Evolutionary conservation across 108 stramenopile genomes (phyloP).

Genomic region (Stephanodiscus triporus): DNA sequence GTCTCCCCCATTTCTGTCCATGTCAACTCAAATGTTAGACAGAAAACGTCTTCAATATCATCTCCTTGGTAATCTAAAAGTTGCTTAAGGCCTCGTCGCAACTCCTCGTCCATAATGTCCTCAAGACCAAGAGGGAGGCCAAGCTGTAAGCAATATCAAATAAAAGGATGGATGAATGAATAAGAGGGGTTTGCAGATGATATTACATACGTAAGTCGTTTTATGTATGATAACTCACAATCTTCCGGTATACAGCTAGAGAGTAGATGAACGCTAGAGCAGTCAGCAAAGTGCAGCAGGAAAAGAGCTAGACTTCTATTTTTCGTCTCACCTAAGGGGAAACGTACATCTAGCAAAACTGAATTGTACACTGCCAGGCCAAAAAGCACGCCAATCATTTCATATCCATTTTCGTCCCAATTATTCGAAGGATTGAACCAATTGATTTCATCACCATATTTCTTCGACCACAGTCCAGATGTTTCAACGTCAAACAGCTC

Average conservation of each 20-base stretch:
- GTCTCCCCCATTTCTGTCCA: conserved; percentile 76
- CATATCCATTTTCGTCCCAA: conserved; percentile 83
- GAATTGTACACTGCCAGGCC: conserved; percentile 92
- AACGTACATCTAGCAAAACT: conserved; percentile 87
- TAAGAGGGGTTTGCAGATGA: neutral
- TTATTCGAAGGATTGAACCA: conserved; percentile 91
- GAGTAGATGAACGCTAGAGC: neutral
- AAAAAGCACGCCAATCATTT: conserved; percentile 83
- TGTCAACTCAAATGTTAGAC: conserved; percentile 72
- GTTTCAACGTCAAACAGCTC: conserved; percentile 80
- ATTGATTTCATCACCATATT: conserved; percentile 64
- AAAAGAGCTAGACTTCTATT: neutral
- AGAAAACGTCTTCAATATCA: conserved; percentile 90
- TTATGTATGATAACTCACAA: conserved; percentile 35
- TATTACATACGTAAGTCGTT: neutral
- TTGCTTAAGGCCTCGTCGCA: conserved; percentile 74
- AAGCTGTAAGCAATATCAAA: conserved; percentile 30
- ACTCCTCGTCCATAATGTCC: conserved; percentile 88
- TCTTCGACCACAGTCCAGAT: conserved; percentile 86
- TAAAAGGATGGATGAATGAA: neutral
- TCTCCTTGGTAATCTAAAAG: conserved; percentile 86
- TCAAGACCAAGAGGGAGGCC: conserved; percentile 69
- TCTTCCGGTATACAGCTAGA: conserved; percentile 84
- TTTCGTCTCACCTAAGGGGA: conserved; percentile 49
- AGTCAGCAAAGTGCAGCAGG: neutral